Conservation (phyloP, 164 flowering plant species). For the Chloranthus sessilifolius region DNA sequence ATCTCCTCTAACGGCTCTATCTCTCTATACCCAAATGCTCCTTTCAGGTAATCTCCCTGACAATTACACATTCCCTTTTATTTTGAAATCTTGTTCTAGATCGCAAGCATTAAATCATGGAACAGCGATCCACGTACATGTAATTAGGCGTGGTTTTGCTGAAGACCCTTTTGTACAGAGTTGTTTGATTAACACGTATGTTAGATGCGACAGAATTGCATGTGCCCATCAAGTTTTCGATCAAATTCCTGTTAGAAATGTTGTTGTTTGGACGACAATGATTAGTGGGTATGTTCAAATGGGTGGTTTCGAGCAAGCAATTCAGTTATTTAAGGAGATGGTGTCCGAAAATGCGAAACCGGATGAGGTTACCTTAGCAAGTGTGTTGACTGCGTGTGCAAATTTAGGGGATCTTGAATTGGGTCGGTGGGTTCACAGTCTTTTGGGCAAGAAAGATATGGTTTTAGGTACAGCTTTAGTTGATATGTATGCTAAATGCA, state of each 20-base stretch:
- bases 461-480: slow-evolving; percentile 16
- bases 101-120: slow-evolving; percentile 27
- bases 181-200: slow-evolving; percentile 45
- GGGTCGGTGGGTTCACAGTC: slow-evolving; percentile 20
- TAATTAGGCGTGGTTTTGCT: slow-evolving; percentile 49
- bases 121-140: slow-evolving; percentile 51
- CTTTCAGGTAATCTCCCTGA: slow-evolving; percentile 40
- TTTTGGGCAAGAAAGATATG: slow-evolving; percentile 11
- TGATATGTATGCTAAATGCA: slow-evolving; percentile 24
- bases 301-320: slow-evolving; percentile 11
- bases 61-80: slow-evolving; percentile 65
- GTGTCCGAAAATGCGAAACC: slow-evolving; percentile 9
- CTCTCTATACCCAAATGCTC: slow-evolving; percentile 44
- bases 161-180: slow-evolving; percentile 65
- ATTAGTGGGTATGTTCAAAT: slow-evolving; percentile 12
- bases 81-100: slow-evolving; percentile 50
- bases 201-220: slow-evolving; percentile 20
- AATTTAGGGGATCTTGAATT: slow-evolving; percentile 13
- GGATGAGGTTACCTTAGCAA: slow-evolving; percentile 16
- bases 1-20: slow-evolving; percentile 33
- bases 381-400: slow-evolving; percentile 20
- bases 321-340: slow-evolving; percentile 18
- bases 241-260: slow-evolving; percentile 8
- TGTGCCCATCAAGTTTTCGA: slow-evolving; percentile 13
- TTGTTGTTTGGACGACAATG: slow-evolving; percentile 8